These are phyloP conservation scores for Terfezia claveryi DNA, from an alignment of 495 filamentous ascomycete genomes.

Conservation along the genomic window DNA sequence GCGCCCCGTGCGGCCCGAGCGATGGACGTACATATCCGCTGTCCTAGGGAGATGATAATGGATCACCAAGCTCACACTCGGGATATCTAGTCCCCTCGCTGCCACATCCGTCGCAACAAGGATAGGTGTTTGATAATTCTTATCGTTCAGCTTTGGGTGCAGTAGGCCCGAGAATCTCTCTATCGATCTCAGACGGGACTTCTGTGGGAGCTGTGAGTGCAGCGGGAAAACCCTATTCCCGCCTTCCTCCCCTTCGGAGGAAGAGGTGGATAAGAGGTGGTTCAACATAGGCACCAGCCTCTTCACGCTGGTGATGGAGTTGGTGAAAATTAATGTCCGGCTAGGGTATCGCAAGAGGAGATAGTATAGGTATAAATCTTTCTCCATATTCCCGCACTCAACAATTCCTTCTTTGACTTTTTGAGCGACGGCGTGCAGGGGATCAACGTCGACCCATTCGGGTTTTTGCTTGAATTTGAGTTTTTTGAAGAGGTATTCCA, in stretches of 20 bases:
- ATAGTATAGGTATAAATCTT: constrained; percentile 88
- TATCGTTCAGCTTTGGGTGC: constrained; percentile 14
- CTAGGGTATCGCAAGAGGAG: constrained; percentile 64
- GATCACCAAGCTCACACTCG: constrained; percentile 60
- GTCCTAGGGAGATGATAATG: constrained; percentile 89
- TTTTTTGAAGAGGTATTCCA: constrained; percentile 80
- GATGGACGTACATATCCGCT: constrained; percentile 85
- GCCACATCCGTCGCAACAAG: constrained; percentile 90
- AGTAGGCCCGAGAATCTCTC: constrained; percentile 49
- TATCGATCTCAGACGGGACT: constrained; percentile 78
- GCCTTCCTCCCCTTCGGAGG: neutral
- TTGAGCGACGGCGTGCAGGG: constrained; percentile 45
- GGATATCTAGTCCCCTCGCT: constrained; percentile 88
- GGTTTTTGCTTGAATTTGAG: constrained; percentile 72
- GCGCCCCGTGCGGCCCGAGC: constrained; percentile 84
- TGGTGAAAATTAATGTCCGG: constrained; percentile 73
- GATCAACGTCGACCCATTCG: constrained; percentile 82
- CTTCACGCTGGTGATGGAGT: constrained; percentile 81
- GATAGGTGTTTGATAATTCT: constrained; percentile 36
- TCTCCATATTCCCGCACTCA: constrained; percentile 80
- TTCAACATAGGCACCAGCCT: constrained; percentile 70
- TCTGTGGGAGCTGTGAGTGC: constrained; percentile 89
- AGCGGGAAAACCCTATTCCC: constrained; percentile 35
- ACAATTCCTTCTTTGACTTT: constrained; percentile 72
- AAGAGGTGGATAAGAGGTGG: constrained; percentile 39